Conservation (phyloP, 1,139 yeast species). For the Taphrina wiesneri region DNA sequence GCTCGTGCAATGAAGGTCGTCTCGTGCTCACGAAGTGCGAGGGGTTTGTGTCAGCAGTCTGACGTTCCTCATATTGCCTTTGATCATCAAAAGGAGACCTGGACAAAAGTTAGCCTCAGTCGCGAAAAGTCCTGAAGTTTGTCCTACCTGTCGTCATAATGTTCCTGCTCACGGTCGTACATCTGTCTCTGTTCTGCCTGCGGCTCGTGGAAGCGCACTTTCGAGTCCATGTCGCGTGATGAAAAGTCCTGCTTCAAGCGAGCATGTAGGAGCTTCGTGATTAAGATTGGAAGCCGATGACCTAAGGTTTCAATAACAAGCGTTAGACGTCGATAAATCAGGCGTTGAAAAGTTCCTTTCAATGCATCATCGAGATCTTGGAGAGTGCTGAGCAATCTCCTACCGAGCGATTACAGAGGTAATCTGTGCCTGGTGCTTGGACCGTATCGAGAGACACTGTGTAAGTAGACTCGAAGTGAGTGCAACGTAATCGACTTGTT, state of each 20-base stretch:
- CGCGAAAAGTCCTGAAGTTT: neutral
- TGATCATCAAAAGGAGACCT: neutral
- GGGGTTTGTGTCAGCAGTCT: conserved; percentile 10
- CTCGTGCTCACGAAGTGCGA: conserved; percentile 7
- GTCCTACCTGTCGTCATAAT: neutral
- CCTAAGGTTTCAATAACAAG: too few relatives aligned
- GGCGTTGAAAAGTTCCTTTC: too few relatives aligned
- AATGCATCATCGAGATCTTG: too few relatives aligned
- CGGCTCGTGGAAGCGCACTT: conserved; percentile 30
- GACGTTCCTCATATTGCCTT: conserved; percentile 5
- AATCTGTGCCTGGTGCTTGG: too few relatives aligned
- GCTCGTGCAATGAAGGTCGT: conserved; percentile 16
- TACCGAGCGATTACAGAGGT: too few relatives aligned
- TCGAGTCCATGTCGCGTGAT: conserved; percentile 13
- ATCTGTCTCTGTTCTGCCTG: neutral
- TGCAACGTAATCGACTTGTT: too few relatives aligned
- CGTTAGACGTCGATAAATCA: too few relatives aligned
- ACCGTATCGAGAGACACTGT: too few relatives aligned
- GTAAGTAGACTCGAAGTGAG: too few relatives aligned
- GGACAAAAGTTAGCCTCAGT: neutral
- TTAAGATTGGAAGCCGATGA: neutral
- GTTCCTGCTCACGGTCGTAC: neutral
- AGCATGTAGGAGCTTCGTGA: neutral
- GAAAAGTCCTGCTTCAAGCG: neutral
- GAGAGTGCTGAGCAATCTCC: too few relatives aligned